Evolutionary conservation across 2,329 filamentous ascomycete genomes (phyloP).

Genomic region (Zymoseptoria brevis): DNA sequence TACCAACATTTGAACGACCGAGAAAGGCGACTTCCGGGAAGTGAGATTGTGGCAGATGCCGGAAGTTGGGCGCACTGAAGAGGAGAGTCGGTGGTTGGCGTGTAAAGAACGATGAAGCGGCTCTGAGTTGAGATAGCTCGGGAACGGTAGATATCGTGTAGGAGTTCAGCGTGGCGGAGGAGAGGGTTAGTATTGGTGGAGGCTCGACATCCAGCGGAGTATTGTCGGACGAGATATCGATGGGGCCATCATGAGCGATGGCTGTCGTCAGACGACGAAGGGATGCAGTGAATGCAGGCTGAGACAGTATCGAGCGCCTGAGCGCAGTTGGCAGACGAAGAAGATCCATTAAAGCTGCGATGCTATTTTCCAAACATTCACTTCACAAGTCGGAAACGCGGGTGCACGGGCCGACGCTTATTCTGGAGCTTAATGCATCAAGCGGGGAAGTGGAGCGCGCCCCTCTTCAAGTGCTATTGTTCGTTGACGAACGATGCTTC

Average conservation of each 20-base stretch:
- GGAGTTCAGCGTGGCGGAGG: constrained; percentile 25
- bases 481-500: background rate
- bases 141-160: constrained; percentile 28
- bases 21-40: constrained; percentile 59
- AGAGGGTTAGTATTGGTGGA: constrained; percentile 21
- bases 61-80: constrained; percentile 54
- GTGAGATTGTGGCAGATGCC: constrained; percentile 46
- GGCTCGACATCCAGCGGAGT: background rate
- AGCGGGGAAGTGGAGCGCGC: background rate
- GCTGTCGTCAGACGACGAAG: constrained; percentile 1
- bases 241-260: constrained; percentile 2
- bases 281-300: background rate
- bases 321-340: constrained; percentile 21
- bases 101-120: constrained; percentile 40
- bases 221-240: background rate
- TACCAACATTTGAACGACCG: constrained; percentile 63
- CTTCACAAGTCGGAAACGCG: background rate
- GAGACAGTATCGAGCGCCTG: constrained; percentile 12
- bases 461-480: background rate
- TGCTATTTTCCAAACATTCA: background rate
- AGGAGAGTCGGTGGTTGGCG: constrained; percentile 46
- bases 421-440: background rate
- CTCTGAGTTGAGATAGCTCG: constrained; percentile 30
- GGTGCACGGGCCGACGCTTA: background rate
- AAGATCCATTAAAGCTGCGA: constrained; percentile 18